Percentiles rank a stretch among this genome's conserved stretches.
Evolutionary conservation across 2,329 filamentous ascomycete genomes (phyloP).

Genomic region (Biscogniauxia marginata): DNA sequence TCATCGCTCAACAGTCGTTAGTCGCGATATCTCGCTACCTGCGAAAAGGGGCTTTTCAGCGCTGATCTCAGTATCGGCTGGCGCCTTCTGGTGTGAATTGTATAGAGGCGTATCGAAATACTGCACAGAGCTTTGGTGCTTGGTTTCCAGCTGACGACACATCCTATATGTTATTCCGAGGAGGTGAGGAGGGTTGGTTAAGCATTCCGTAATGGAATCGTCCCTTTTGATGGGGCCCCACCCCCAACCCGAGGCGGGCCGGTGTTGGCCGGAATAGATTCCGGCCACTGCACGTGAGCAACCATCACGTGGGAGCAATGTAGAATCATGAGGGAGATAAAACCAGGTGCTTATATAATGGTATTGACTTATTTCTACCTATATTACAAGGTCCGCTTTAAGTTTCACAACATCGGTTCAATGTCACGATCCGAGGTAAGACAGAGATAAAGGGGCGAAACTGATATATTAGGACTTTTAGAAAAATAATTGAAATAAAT

Average conservation of each 20-base stretch:
- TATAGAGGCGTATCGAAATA: not conserved
- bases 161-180: constrained; percentile 4
- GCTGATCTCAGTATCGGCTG: not conserved
- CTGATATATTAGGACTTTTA: not conserved
- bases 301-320: not conserved
- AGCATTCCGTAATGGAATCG: constrained; percentile 1
- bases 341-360: too few relatives aligned
- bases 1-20: not conserved
- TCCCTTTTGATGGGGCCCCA: not conserved
- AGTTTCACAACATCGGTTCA: not conserved
- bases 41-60: not conserved
- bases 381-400: too few relatives aligned
- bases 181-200: constrained; percentile 10
- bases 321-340: not conserved
- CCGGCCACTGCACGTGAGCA: constrained; percentile 21
- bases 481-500: not conserved
- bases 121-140: not conserved
- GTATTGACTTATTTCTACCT: too few relatives aligned
- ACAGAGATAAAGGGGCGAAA: not conserved
- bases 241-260: constrained; percentile 15
- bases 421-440: not conserved
- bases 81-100: not conserved
- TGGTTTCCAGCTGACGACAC: not conserved
- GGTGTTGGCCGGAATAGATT: constrained; percentile 24
- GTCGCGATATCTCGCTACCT: not conserved